These are phyloP conservation scores for Leccinum incarnatum DNA, from an alignment of 768 basidiomycete species.

Conservation along the genomic window DNA sequence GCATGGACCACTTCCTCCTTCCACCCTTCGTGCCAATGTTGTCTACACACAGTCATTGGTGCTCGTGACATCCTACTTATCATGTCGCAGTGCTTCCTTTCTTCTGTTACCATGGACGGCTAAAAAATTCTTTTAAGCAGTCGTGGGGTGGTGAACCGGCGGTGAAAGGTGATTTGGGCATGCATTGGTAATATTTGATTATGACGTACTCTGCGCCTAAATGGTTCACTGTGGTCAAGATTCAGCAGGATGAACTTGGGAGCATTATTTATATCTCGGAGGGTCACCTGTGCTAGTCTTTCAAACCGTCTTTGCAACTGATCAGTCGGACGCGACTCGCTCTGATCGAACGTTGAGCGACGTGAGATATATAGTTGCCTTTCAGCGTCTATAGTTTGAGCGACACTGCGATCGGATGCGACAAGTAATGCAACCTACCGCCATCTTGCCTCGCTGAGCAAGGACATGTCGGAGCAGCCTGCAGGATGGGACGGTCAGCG, in stretches of 20 bases:
- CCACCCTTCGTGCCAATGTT: no score
- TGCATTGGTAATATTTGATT: background rate
- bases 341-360: constrained; percentile 79
- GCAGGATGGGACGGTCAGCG: constrained; percentile 87
- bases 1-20: no score
- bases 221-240: constrained; percentile 58
- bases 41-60: no score
- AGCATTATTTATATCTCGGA: constrained; percentile 43
- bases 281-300: constrained; percentile 75
- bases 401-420: constrained; percentile 65
- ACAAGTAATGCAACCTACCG: constrained; percentile 72
- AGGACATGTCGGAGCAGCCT: constrained; percentile 62
- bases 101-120: background rate
- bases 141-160: no score
- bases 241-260: constrained; percentile 87
- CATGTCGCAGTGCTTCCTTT: no score
- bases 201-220: background rate
- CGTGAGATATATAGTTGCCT: constrained; percentile 72
- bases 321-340: constrained; percentile 63
- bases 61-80: no score
- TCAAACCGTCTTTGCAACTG: constrained; percentile 87
- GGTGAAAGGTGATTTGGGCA: background rate
- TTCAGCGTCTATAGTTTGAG: constrained; percentile 94
- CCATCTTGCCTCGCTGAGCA: constrained; percentile 69
- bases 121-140: background rate